Percentiles rank a stretch among this genome's conserved stretches.
Evolutionary conservation across 2,329 filamentous ascomycete genomes (phyloP).

Genomic region (Calonectria pseudoreteaudii): DNA sequence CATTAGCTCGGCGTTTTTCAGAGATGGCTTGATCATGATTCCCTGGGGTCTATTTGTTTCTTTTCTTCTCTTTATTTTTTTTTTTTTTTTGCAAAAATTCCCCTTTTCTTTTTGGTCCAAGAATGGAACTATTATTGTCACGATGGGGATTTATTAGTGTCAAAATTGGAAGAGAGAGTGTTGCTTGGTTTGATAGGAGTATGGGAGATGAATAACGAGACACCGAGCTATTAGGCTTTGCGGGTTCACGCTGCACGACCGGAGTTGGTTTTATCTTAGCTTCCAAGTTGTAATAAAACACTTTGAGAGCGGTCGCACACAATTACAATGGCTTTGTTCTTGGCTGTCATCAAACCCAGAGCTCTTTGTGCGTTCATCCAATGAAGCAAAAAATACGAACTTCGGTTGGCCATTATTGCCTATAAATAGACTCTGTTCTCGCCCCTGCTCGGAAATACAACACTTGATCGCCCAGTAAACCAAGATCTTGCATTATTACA

Average conservation of each 20-base stretch:
- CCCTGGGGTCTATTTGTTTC: no score
- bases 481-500: background rate
- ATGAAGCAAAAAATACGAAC: background rate
- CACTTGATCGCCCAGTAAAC: background rate
- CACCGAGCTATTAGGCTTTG: constrained; percentile 4
- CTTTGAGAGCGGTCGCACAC: no score
- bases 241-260: background rate
- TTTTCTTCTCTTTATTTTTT: no score
- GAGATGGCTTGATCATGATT: constrained; percentile 29
- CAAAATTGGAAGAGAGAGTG: background rate
- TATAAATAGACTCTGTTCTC: background rate
- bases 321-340: background rate
- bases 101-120: background rate
- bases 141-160: background rate
- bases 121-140: background rate
- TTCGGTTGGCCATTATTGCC: background rate
- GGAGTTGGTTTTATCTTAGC: background rate
- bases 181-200: background rate
- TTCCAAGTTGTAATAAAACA: background rate
- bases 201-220: constrained; percentile 1
- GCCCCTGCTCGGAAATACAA: background rate
- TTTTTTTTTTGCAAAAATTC: constrained; percentile 17
- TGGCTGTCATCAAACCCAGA: background rate
- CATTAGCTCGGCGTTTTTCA: constrained; percentile 40
- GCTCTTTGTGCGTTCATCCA: background rate